Evolutionary conservation across 2,329 filamentous ascomycete genomes (phyloP), one percentile per base, ranked within the genome.

Genomic region (Pestalotiopsis sp.): DNA sequence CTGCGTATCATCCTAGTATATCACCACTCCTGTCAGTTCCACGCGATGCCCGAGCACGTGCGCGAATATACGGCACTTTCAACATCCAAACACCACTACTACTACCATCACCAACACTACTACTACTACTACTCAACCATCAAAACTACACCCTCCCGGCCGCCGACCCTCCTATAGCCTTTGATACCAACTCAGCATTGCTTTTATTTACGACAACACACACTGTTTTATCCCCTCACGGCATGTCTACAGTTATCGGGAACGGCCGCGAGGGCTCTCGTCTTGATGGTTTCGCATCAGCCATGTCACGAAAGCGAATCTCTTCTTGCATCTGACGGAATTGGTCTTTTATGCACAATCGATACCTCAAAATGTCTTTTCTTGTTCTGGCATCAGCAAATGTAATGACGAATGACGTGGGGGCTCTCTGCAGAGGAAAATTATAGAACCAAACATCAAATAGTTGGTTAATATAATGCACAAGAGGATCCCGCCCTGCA

Each of bases 361-460:
- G 74, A 77, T 76, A 76, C 74, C 72, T 74, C 71, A 67, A 72
- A 67, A 52, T n/a, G 14, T 52, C 20, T 71, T 13, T 74, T 73
- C 70, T 68, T 69, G 31, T 71, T 69, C 72, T 70, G 69, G 70
- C 63, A 67, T 69, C 69, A 70, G 68, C 67, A 69, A 72, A 65
- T 66, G 68, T 67, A 68, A 71, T 52, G 72, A 69, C 38, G 65
- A 69, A 65, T 67, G 68, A 67, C 36, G 65, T 31, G 17, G 65
- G 41, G 41, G 61, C 31, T 36, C 31, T 59, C 20, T 27, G 57
- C 39, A 71, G 66, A 52, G 67, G 66, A 71, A 61, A 68, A 70
- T 69, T 61, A 49, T 68, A 68, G 63, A 68, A 56, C 20, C 49
- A 45, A n/a, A 56, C 27, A 9, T 58, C 14, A 36, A 13, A 39